Evolutionary conservation across 2,329 filamentous ascomycete species (phyloP).

Genomic region (Aspergillus sp.): DNA sequence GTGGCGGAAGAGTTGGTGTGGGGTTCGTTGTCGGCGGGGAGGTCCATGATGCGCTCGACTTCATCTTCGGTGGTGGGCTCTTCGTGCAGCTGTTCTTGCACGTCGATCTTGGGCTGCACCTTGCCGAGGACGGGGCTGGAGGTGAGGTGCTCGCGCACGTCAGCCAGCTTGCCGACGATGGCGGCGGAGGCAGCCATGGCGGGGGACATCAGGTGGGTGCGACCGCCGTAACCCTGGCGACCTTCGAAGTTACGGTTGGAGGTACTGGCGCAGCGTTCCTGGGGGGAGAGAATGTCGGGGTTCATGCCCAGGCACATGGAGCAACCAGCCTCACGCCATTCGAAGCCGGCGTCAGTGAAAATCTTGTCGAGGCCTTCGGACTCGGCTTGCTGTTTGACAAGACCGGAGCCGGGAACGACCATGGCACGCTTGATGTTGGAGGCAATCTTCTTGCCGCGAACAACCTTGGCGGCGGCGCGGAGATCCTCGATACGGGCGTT

Average conservation of each 20-base stretch:
- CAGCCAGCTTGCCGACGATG: constrained; percentile 85
- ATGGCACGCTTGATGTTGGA: constrained; percentile 89
- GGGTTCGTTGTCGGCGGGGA: constrained; percentile 63
- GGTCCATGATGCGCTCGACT: constrained; percentile 63
- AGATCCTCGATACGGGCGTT: constrained; percentile 97
- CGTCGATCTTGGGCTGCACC: constrained; percentile 60
- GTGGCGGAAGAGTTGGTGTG: constrained; percentile 61
- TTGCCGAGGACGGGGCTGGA: constrained; percentile 46
- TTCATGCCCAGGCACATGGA: constrained; percentile 99
- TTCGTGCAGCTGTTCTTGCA: constrained; percentile 59
- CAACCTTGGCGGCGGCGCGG: constrained; percentile 79
- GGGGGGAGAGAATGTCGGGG: constrained; percentile 89
- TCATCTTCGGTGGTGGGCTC: constrained; percentile 63
- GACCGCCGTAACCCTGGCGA: constrained; percentile 84
- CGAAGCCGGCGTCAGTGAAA: constrained; percentile 88
- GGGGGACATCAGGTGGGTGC: constrained; percentile 95
- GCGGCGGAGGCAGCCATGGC: constrained; percentile 93
- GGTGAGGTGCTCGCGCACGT: constrained; percentile 76
- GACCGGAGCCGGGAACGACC: constrained; percentile 92
- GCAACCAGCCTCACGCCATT: constrained; percentile 97
- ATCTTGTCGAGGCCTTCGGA: constrained; percentile 89
- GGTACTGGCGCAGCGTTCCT: constrained; percentile 91
- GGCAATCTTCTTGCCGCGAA: constrained; percentile 84
- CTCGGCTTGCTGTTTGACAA: constrained; percentile 91
- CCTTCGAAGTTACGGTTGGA: constrained; percentile 98